Evolutionary conservation across 164 flowering plant genomes (phyloP).

Genomic region (Paratinospora sagittata): DNA sequence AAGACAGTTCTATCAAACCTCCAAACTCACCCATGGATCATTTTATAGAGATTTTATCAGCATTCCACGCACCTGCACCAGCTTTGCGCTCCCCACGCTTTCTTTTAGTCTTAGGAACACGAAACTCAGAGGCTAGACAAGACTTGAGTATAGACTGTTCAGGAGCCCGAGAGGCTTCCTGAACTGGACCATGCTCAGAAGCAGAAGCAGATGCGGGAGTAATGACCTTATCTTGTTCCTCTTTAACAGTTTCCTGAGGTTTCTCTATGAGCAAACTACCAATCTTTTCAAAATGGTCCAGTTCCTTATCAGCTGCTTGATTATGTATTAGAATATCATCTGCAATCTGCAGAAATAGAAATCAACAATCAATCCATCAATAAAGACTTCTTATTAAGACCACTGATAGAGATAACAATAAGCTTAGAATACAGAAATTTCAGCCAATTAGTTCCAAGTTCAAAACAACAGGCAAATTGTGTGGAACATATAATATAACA

Average conservation of each 20-base stretch:
- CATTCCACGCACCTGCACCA: constrained; percentile 48
- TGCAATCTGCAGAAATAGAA: constrained; percentile 39
- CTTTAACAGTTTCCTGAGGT: constrained; percentile 22
- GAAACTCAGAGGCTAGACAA: constrained; percentile 39
- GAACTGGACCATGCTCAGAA: constrained; percentile 17
- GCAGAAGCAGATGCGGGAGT: constrained; percentile 14
- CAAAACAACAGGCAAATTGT: neutral
- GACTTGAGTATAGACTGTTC: constrained; percentile 32
- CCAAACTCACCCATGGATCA: constrained; percentile 25
- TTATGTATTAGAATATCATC: constrained; percentile 44
- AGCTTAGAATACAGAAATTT: neutral
- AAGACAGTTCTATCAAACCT: neutral
- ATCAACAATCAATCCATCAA: neutral
- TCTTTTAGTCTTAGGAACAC: constrained; percentile 55
- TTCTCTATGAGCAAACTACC: constrained; percentile 21
- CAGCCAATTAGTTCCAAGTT: neutral
- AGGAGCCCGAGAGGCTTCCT: constrained; percentile 8
- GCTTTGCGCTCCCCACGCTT: constrained; percentile 75
- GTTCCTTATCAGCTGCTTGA: constrained; percentile 35
- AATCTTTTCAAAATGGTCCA: constrained; percentile 20
- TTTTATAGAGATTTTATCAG: constrained; percentile 19
- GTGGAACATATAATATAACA: neutral
- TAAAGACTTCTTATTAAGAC: neutral
- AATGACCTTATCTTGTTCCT: constrained; percentile 27
- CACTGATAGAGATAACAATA: neutral